Percentiles rank a stretch among this genome's conserved stretches.
Evolutionary conservation across 257 asterid species (phyloP).

Genomic region (Solanum raphanifolium): DNA sequence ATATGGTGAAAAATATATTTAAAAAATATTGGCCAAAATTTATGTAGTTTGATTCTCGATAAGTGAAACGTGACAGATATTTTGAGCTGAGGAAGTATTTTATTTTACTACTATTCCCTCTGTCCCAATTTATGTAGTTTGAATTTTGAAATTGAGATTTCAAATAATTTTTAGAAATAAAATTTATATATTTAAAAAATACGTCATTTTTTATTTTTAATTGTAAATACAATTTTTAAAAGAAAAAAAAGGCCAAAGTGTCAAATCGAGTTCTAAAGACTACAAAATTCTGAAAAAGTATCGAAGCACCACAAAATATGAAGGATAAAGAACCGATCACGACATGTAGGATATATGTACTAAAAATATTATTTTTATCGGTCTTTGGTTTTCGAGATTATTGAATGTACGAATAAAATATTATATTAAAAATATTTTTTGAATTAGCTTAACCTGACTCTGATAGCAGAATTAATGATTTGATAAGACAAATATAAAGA

Average conservation of each 20-base stretch:
- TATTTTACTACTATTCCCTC: background rate
- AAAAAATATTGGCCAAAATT: background rate
- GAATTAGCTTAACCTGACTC: background rate
- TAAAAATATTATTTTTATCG: background rate
- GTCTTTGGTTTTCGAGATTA: background rate
- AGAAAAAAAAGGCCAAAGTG: background rate
- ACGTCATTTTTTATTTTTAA: too few species aligned
- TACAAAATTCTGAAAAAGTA: background rate
- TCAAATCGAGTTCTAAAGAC: background rate
- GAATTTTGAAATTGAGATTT: background rate
- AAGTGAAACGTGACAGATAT: too few species aligned
- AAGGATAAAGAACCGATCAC: background rate
- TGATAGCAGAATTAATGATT: background rate
- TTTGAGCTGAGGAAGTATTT: background rate
- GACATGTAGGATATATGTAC: background rate
- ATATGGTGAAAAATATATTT: too few species aligned
- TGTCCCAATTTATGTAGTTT: background rate
- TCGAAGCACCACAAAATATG: background rate
- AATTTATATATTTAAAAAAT: too few species aligned
- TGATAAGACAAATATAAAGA: background rate
- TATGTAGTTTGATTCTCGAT: too few species aligned
- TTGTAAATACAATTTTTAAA: too few species aligned
- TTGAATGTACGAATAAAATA: background rate
- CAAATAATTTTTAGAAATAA: too few species aligned
- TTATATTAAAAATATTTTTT: background rate